Evolutionary conservation across 495 filamentous ascomycete genomes (phyloP).

Genomic region (Neurospora sublineolata): DNA sequence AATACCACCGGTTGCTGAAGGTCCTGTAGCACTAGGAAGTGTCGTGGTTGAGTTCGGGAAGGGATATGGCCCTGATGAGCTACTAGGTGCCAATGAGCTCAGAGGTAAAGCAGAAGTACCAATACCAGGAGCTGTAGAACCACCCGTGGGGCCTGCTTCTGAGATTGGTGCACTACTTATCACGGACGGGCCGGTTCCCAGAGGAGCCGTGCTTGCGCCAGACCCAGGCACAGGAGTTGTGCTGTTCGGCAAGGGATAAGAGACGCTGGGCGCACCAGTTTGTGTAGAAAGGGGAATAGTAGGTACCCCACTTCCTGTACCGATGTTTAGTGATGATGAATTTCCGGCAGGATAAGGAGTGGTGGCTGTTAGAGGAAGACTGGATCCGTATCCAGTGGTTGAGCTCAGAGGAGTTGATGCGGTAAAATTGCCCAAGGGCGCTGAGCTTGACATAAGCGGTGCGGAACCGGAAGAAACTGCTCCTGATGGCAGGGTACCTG

Average conservation of each 20-base stretch:
- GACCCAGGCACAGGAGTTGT: neutral
- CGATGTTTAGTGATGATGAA: neutral
- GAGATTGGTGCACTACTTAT: slow-evolving; percentile 4
- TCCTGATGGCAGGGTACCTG: slow-evolving; percentile 5
- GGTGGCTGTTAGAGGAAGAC: neutral
- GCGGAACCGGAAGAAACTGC: neutral
- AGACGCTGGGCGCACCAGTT: neutral
- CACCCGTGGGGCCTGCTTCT: neutral
- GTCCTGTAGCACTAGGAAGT: neutral
- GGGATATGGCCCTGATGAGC: neutral
- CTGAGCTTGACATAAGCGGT: neutral
- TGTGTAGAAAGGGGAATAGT: neutral
- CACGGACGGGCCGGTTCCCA: neutral
- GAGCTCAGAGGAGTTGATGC: neutral
- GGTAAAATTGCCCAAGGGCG: neutral
- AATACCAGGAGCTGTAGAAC: slow-evolving; percentile 1
- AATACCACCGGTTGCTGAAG: neutral
- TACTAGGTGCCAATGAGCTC: neutral
- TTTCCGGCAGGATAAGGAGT: slow-evolving; percentile 1
- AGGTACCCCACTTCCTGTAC: neutral
- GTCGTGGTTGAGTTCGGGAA: neutral
- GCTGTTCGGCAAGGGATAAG: slow-evolving; percentile 9
- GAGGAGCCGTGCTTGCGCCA: slow-evolving; percentile 4
- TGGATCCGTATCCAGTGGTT: neutral
- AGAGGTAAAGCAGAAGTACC: neutral